These are phyloP conservation scores for Elaeis oleifera DNA, from an alignment of 202 grass and related monocot species.

Conservation along the genomic window DNA sequence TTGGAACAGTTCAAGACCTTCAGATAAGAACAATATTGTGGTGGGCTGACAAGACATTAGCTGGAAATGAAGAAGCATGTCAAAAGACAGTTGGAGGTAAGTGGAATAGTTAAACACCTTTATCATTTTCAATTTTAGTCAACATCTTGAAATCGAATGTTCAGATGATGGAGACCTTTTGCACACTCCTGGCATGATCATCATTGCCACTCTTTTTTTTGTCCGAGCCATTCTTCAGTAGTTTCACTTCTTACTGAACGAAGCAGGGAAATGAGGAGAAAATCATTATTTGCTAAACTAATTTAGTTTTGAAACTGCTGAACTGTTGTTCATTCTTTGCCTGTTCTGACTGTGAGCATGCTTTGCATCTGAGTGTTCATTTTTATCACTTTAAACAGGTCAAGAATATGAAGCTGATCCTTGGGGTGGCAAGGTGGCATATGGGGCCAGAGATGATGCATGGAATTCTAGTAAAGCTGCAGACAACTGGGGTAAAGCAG, in stretches of 20 bases:
- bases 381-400: constrained; percentile 18
- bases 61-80: neutral
- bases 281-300: too few species aligned
- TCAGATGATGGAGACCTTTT: too few species aligned
- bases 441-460: constrained; percentile 29
- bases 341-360: too few species aligned
- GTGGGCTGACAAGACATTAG: neutral
- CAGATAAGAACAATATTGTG: neutral
- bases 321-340: too few species aligned
- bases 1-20: constrained; percentile 28
- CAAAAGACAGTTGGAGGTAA: neutral
- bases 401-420: constrained; percentile 46
- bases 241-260: too few species aligned
- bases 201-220: too few species aligned
- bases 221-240: too few species aligned
- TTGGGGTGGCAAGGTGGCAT: constrained; percentile 42
- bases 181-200: too few species aligned
- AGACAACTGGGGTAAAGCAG: constrained; percentile 45
- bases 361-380: too few species aligned
- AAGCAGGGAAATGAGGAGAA: too few species aligned
- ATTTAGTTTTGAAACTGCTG: too few species aligned
- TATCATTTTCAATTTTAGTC: too few species aligned
- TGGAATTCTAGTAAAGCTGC: neutral
- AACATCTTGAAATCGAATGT: neutral
- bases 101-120: neutral